phyloP scores from a whole-genome alignment of 2,329 filamentous ascomycete species.

The Coleophoma cylindrospora region DNA sequence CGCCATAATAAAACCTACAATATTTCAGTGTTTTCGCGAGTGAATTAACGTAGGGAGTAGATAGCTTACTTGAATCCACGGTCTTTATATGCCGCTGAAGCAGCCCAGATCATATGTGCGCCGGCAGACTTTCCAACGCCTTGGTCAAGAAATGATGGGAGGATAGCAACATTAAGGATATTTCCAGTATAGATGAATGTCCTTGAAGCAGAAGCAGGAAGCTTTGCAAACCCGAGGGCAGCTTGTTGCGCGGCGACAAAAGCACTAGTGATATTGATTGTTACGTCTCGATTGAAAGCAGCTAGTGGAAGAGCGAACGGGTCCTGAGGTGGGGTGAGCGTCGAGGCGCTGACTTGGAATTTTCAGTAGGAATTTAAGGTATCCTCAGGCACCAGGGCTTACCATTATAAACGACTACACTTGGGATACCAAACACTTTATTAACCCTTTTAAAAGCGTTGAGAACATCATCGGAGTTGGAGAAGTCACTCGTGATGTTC shows the following conservation, averaged over 20 bases:
- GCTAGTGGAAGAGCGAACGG: slow-evolving; percentile 27
- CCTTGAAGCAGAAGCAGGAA: slow-evolving; percentile 24
- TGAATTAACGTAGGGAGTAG: neutral
- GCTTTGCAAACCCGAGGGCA: slow-evolving; percentile 23
- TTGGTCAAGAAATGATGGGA: slow-evolving; percentile 26
- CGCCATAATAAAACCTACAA: slow-evolving; percentile 43
- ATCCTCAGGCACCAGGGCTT: neutral
- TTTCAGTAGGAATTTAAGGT: neutral
- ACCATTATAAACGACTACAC: slow-evolving; percentile 38
- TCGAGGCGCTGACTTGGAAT: slow-evolving; percentile 5
- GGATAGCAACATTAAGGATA: slow-evolving; percentile 27
- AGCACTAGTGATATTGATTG: slow-evolving; percentile 33
- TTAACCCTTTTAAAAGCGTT: slow-evolving; percentile 33
- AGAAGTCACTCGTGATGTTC: slow-evolving; percentile 31
- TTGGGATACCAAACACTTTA: slow-evolving; percentile 24
- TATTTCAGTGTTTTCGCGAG: neutral
- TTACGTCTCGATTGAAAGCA: slow-evolving; percentile 21
- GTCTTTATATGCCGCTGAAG: slow-evolving; percentile 29
- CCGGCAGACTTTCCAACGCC: slow-evolving; percentile 36
- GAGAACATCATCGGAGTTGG: slow-evolving; percentile 27
- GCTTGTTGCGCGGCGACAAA: slow-evolving; percentile 36
- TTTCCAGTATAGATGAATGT: slow-evolving; percentile 42
- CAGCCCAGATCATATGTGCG: slow-evolving; percentile 26
- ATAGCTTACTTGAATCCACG: slow-evolving; percentile 29
- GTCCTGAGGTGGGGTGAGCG: slow-evolving; percentile 17